Base-by-base conservation (phyloP, 345 rosid species). In the Nasturtium officinale region DNA sequence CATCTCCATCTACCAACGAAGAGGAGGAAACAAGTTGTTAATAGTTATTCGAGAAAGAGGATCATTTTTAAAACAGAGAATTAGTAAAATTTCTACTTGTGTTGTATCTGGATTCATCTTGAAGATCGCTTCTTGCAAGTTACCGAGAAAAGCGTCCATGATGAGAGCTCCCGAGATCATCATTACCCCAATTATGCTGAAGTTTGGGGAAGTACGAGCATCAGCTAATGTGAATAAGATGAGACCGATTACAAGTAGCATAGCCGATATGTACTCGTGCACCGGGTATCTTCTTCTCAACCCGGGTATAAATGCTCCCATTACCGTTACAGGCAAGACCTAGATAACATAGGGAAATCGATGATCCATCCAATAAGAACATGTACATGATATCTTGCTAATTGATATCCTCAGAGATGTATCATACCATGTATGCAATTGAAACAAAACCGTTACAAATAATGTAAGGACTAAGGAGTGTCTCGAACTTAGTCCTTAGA, bases 111-210 rank as follows among this genome's bases (percentile, higher is more conserved):
- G 92, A 76, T 88, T 91, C 90, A 87, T 74, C 52, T 87, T 86
- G 78, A 90, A 94, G 64, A 94, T 94, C 12, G 96, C 98, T 82
- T 91, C 96, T 80, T 88, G 97, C 68, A 94, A 72, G 83, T 93
- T 93, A 20, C 95, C 97, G 18, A 91, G 85, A 61, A 94, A 87
- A 9, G 98, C 87, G 67, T 89, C 98, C 88, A 94, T 85, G 51
- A 90, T 35, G 10, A 91, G 81, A 77, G 96, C 97, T 40, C 91
- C 91, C 26, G 77, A 78, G 46, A 91, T 89, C 97, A 86, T 89
- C 72, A 89, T 12, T 61, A 91, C 83, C 16, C 96, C 97, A 45
- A 86, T 74, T 15, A 87, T 77, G 64, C 91, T 86, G 60, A 91
- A 89, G 79, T 91, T 84, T 8, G 96, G 97, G 54, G 93, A 89